A percentile compares a stretch with the other conserved stretches of the same genome.
phyloP scores from a whole-genome alignment of 192 early-diverging fungal species.

The Backusella psychrophila region DNA sequence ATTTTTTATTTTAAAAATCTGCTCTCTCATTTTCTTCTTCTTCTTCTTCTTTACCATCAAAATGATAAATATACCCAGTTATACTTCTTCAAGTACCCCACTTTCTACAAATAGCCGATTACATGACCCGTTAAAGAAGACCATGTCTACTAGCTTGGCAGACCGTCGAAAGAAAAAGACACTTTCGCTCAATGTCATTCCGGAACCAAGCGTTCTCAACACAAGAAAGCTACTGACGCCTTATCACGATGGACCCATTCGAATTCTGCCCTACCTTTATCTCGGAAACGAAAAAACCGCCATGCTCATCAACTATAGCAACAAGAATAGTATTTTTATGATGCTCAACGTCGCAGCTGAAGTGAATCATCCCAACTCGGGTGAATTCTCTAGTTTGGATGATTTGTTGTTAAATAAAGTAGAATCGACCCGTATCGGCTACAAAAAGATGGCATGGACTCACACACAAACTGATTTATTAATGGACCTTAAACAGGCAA shows the following conservation, averaged over 20 bases:
- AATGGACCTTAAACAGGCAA: constrained; percentile 57
- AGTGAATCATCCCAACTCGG: constrained; percentile 32
- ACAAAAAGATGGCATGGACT: constrained; percentile 69
- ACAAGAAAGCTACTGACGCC: constrained; percentile 19
- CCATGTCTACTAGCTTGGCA: background rate
- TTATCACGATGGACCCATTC: constrained; percentile 54
- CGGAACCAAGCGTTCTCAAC: background rate
- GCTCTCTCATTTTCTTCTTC: background rate
- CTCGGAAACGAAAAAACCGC: constrained; percentile 66
- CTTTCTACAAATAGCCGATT: background rate
- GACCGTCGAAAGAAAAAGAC: constrained; percentile 9
- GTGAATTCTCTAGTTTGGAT: background rate
- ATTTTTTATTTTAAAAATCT: background rate
- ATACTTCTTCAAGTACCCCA: background rate
- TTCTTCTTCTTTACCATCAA: background rate
- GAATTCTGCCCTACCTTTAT: constrained; percentile 62
- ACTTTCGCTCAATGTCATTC: constrained; percentile 2
- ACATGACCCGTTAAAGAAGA: background rate
- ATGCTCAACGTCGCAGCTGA: constrained; percentile 76
- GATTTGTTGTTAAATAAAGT: background rate
- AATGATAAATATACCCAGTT: constrained; percentile 1
- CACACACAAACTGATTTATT: constrained; percentile 69
- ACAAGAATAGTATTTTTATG: constrained; percentile 42
- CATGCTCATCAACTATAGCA: constrained; percentile 39
- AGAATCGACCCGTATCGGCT: constrained; percentile 38